These are phyloP conservation scores for Talaromyces sp. DNA, from an alignment of 2,329 filamentous ascomycete genomes.

Conservation along the genomic window DNA sequence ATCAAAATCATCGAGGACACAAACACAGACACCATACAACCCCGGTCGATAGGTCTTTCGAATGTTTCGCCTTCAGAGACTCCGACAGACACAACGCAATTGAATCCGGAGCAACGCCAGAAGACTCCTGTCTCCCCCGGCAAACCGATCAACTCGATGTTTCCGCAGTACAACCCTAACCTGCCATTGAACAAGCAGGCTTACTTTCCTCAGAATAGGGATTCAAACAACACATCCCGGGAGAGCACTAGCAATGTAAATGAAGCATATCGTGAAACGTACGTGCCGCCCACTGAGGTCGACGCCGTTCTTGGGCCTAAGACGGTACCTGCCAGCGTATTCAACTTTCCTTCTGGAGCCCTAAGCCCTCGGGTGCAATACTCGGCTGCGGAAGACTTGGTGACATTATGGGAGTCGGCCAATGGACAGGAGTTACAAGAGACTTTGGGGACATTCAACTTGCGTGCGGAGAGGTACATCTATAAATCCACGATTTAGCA, in stretches of 20 bases:
- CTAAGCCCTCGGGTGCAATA: slow-evolving; percentile 38
- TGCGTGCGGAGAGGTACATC: slow-evolving; percentile 44
- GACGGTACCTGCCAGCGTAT: slow-evolving; percentile 44
- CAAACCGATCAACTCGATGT: slow-evolving; percentile 46
- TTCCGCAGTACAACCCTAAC: slow-evolving; percentile 45
- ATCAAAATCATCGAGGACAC: slow-evolving; percentile 38
- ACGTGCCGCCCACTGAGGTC: slow-evolving; percentile 31
- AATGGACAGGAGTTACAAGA: slow-evolving; percentile 44
- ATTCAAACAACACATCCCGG: slow-evolving; percentile 20
- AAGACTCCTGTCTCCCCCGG: slow-evolving; percentile 32
- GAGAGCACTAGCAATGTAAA: slow-evolving; percentile 27
- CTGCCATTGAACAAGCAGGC: slow-evolving; percentile 38
- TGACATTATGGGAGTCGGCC: slow-evolving; percentile 46
- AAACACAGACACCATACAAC: slow-evolving; percentile 16
- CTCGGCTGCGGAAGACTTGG: slow-evolving; percentile 41
- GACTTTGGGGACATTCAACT: slow-evolving; percentile 36
- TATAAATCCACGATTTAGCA: background rate
- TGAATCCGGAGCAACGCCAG: background rate
- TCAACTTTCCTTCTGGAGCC: slow-evolving; percentile 41
- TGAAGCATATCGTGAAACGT: slow-evolving; percentile 21
- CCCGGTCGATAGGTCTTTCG: background rate
- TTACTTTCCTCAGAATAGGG: slow-evolving; percentile 33
- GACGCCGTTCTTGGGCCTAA: slow-evolving; percentile 39
- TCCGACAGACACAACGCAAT: background rate
- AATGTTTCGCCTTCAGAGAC: background rate